A percentile compares a stretch with the other conserved stretches of the same genome.
Conservation (phyloP, 345 rosid genomes). For the Schrenkiella parvula region DNA sequence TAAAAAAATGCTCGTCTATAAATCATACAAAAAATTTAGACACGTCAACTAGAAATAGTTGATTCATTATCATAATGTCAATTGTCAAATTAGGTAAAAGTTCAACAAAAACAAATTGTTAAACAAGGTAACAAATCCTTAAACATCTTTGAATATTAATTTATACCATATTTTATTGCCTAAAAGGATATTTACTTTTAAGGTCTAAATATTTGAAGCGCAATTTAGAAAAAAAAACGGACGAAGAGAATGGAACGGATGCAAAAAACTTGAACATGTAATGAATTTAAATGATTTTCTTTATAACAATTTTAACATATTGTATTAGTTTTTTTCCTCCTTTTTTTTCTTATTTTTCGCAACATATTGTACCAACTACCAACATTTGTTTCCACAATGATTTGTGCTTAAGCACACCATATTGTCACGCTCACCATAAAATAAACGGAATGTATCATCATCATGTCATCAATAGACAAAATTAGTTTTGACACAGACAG, state of each 20-base stretch:
- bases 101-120: conserved; percentile 12
- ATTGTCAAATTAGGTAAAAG: conserved; percentile 10
- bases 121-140: conserved; percentile 7
- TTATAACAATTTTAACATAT: neutral
- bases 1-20: neutral
- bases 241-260: neutral
- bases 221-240: neutral
- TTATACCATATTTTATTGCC: neutral
- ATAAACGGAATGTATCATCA: neutral
- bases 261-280: neutral
- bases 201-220: neutral
- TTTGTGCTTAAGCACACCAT: neutral
- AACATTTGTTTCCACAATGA: neutral
- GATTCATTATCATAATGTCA: neutral
- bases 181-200: neutral
- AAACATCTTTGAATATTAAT: neutral
- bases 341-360: too few species aligned
- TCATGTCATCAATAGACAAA: neutral
- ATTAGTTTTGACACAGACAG: neutral
- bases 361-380: too few species aligned
- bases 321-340: too few species aligned
- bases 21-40: neutral
- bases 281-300: neutral
- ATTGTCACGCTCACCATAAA: neutral
- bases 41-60: too few species aligned